A percentile compares a stretch with the other conserved stretches of the same genome.
Conservation (phyloP, 2,329 filamentous ascomycete species). For the Pseudogymnoascus sp. region DNA sequence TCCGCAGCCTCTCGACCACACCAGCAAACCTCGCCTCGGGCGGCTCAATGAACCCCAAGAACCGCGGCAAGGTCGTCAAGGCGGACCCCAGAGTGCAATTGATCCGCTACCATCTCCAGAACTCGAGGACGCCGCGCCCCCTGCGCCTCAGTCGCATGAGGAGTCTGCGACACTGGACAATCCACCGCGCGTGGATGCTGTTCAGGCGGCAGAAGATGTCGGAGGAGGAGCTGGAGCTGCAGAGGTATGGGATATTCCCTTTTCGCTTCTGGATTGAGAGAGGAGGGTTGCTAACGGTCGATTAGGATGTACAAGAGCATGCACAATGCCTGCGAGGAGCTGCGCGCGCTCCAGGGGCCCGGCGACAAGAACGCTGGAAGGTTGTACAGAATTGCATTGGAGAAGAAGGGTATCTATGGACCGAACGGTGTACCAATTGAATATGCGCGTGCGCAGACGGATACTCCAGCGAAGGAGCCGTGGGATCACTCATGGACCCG, state of each 20-base stretch:
- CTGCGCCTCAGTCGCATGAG: slow-evolving; percentile 84
- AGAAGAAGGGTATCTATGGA: slow-evolving; percentile 78
- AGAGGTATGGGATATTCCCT: slow-evolving; percentile 44
- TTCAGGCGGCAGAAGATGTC: slow-evolving; percentile 63
- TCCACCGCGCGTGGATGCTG: slow-evolving; percentile 90
- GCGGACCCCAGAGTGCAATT: slow-evolving; percentile 36
- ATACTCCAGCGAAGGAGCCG: slow-evolving; percentile 68
- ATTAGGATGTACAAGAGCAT: slow-evolving; percentile 66
- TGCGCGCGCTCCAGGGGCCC: slow-evolving; percentile 55
- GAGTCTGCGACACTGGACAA: slow-evolving; percentile 93
- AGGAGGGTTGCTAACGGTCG: neutral
- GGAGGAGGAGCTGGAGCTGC: slow-evolving; percentile 60
- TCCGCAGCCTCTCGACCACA: slow-evolving; percentile 20
- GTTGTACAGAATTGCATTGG: slow-evolving; percentile 80
- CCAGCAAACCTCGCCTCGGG: slow-evolving; percentile 11
- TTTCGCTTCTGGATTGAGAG: neutral
- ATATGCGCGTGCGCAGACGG: slow-evolving; percentile 78
- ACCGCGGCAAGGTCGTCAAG: slow-evolving; percentile 13
- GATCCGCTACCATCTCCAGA: slow-evolving; percentile 64
- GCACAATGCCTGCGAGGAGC: slow-evolving; percentile 75
- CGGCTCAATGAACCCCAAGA: slow-evolving; percentile 11
- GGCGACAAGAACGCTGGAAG: slow-evolving; percentile 56
- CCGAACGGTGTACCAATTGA: slow-evolving; percentile 76
- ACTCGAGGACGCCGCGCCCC: slow-evolving; percentile 64
- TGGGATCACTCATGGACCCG: slow-evolving; percentile 94